These are phyloP conservation scores for Arabidopsis arenosa DNA, from an alignment of 345 rosid species.

Conservation along the genomic window DNA sequence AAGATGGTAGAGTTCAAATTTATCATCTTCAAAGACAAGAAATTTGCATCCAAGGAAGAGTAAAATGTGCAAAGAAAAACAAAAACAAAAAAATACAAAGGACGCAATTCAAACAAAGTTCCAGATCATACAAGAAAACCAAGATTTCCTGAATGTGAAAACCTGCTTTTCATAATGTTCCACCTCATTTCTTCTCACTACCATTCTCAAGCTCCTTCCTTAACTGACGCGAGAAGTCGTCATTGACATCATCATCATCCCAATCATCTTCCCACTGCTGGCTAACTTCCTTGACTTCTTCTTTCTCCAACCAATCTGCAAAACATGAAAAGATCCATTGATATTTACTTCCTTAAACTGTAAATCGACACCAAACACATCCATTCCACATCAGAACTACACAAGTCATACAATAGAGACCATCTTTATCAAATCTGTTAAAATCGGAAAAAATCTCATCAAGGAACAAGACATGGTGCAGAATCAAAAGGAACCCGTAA, in stretches of 20 bases:
- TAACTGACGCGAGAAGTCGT: conserved; percentile 89
- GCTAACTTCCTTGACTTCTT: conserved; percentile 71
- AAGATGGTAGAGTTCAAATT: neutral
- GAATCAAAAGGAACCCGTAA: neutral
- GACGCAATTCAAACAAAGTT: neutral
- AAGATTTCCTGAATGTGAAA: neutral
- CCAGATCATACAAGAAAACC: neutral
- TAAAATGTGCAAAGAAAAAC: neutral
- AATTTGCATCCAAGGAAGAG: neutral
- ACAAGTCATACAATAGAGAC: neutral
- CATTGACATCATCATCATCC: conserved; percentile 94
- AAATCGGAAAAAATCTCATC: neutral
- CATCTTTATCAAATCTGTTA: neutral
- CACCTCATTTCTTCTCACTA: conserved; percentile 54
- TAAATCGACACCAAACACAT: neutral
- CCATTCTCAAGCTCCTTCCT: conserved; percentile 77
- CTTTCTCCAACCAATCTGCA: conserved; percentile 79
- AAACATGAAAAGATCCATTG: neutral
- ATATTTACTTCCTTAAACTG: neutral
- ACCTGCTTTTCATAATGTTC: neutral
- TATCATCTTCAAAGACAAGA: neutral
- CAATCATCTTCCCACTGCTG: conserved; percentile 99
- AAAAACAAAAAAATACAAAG: neutral
- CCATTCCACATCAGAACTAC: neutral
- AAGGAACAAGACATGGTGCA: neutral